A percentile compares a stretch with the other conserved stretches of the same genome.
Evolutionary conservation across 2,329 filamentous ascomycete species (phyloP).

Genomic region (Trichoderma asperellum): DNA sequence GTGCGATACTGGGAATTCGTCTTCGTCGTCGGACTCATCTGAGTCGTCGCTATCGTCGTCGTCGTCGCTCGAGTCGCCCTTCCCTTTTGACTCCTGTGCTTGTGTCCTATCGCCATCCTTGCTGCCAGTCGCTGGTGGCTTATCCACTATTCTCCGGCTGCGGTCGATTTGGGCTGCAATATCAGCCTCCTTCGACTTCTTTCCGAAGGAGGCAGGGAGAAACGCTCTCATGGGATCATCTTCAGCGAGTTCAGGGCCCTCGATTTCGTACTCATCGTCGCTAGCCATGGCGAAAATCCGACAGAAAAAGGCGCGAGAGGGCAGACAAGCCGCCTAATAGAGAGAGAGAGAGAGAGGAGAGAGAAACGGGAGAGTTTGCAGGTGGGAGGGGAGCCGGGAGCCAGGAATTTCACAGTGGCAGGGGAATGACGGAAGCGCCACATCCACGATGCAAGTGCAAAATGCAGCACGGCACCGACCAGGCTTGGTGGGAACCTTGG

Average conservation of each 20-base stretch:
- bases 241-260: conserved; percentile 55
- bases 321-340: neutral
- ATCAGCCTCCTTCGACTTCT: conserved; percentile 73
- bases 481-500: conserved; percentile 23
- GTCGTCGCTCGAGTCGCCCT: conserved; percentile 50
- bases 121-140: conserved; percentile 12
- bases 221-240: conserved; percentile 77
- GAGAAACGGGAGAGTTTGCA: conserved; percentile 26
- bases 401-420: conserved; percentile 29
- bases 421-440: conserved; percentile 21
- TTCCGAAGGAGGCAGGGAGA: conserved; percentile 83
- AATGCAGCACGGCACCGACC: conserved; percentile 4
- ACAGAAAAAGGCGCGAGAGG: conserved; percentile 23
- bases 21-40: conserved; percentile 71
- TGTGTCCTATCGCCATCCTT: conserved; percentile 30
- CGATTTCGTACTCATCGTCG: conserved; percentile 63
- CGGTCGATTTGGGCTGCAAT: conserved; percentile 80
- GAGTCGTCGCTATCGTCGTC: conserved; percentile 48
- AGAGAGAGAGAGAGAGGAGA: conserved; percentile 23
- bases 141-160: conserved; percentile 62
- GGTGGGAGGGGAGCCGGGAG: conserved; percentile 29
- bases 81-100: conserved; percentile 30
- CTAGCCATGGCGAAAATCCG: conserved; percentile 55
- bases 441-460: conserved; percentile 19
- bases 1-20: conserved; percentile 90